Conservation (phyloP, 2,329 filamentous ascomycete species). For the Botrytis deweyae region DNA sequence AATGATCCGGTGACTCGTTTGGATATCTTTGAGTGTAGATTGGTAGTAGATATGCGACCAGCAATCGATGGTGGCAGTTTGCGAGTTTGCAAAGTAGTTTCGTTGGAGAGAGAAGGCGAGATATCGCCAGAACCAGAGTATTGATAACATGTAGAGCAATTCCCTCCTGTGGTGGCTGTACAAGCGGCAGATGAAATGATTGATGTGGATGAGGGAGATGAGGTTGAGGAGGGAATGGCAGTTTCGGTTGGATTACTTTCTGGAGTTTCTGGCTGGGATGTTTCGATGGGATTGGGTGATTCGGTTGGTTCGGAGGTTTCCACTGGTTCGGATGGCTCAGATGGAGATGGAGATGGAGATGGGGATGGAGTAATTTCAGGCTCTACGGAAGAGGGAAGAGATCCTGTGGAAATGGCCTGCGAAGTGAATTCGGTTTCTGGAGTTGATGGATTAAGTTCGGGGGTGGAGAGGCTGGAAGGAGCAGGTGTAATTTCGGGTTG, state of each 20-base stretch:
- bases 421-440: neutral
- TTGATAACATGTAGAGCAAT: slow-evolving; percentile 7
- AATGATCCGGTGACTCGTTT: neutral
- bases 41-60: slow-evolving; percentile 1
- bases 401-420: neutral
- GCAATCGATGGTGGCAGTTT: neutral
- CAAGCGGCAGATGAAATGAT: neutral
- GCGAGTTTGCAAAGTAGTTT: neutral
- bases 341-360: neutral
- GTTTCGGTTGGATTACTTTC: neutral
- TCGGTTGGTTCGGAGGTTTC: neutral
- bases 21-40: neutral
- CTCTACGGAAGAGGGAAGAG: neutral
- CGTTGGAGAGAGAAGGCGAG: neutral
- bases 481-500: neutral
- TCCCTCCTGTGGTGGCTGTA: neutral
- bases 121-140: neutral
- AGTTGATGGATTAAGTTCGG: neutral
- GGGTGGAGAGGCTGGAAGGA: neutral
- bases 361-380: neutral
- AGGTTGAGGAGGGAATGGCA: neutral
- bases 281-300: neutral
- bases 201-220: neutral
- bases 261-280: neutral
- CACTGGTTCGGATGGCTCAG: neutral